Conservation (phyloP, 257 asterid species). For the Solanum chiquidenum region DNA sequence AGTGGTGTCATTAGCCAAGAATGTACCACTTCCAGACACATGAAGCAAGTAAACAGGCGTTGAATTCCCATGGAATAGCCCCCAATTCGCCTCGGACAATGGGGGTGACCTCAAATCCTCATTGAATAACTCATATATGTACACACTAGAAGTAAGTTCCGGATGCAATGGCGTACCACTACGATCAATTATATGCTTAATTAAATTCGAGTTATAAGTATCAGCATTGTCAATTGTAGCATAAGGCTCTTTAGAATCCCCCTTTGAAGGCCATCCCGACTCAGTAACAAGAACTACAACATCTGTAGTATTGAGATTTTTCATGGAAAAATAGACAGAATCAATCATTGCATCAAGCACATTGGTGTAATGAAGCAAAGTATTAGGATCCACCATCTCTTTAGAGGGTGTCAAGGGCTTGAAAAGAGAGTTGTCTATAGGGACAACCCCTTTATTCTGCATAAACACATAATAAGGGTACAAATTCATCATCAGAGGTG, state of each 20-base stretch:
- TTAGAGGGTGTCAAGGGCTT: constrained; percentile 89
- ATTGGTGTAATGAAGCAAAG: constrained; percentile 79
- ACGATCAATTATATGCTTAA: constrained; percentile 63
- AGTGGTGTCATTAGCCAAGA: constrained; percentile 87
- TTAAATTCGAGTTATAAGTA: constrained; percentile 77
- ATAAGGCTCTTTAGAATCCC: constrained; percentile 86
- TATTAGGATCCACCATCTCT: constrained; percentile 95
- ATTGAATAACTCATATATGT: constrained; percentile 79
- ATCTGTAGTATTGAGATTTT: constrained; percentile 69
- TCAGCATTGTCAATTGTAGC: constrained; percentile 84
- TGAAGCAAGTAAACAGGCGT: constrained; percentile 92
- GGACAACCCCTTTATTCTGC: constrained; percentile 97
- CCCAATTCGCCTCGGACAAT: constrained; percentile 88
- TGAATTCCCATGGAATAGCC: constrained; percentile 70
- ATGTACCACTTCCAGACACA: constrained; percentile 84
- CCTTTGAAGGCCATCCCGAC: constrained; percentile 95
- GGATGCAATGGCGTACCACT: constrained; percentile 91
- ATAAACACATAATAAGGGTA: constrained; percentile 93
- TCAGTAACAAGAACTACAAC: constrained; percentile 73
- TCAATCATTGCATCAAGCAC: constrained; percentile 95
- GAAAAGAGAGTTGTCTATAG: constrained; percentile 72
- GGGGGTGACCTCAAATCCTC: constrained; percentile 94
- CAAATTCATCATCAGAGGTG: constrained; percentile 97
- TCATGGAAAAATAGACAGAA: constrained; percentile 89
- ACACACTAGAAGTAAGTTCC: constrained; percentile 68